phyloP scores from a whole-genome alignment of 169 alveolate genomes.

The Blepharisma undulans region DNA sequence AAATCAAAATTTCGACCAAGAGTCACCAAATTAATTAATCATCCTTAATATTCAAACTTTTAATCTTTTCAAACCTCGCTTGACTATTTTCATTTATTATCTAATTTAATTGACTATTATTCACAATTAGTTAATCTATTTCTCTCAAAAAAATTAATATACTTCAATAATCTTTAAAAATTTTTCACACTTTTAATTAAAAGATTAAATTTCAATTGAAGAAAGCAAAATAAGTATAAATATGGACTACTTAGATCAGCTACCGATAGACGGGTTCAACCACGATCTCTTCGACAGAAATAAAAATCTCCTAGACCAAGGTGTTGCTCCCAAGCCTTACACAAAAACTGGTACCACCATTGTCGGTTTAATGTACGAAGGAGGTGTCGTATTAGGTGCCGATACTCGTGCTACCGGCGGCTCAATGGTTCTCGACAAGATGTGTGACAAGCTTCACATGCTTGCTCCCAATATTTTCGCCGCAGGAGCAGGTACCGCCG shows the following conservation, averaged over 20 bases:
- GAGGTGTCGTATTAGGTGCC: conserved; percentile 97
- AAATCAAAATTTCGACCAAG: not conserved
- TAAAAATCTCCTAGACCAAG: not conserved
- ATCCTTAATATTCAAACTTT: too few species aligned
- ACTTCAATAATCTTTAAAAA: too few species aligned
- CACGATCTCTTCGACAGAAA: not conserved
- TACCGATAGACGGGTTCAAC: conserved; percentile 9
- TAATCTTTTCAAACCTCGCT: too few species aligned
- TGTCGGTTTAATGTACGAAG: conserved; percentile 93
- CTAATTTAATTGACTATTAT: too few species aligned
- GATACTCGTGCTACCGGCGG: conserved; percentile 99
- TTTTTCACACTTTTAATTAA: too few species aligned
- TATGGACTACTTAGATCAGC: conserved; percentile 27
- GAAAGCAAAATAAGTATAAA: too few species aligned
- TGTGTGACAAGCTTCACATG: conserved; percentile 95
- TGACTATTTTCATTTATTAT: too few species aligned
- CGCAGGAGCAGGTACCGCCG: conserved; percentile 99
- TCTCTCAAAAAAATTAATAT: too few species aligned
- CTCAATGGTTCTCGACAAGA: conserved; percentile 96
- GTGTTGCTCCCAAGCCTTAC: not conserved
- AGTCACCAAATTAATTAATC: not conserved
- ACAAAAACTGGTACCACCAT: conserved; percentile 97
- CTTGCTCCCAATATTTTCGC: conserved; percentile 95
- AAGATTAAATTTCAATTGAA: too few species aligned
- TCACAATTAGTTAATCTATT: too few species aligned